A percentile compares a stretch with the other conserved stretches of the same genome.
These are phyloP conservation scores for Tolypocladium album DNA, from an alignment of 2,329 filamentous ascomycete species.

Conservation along the genomic window DNA sequence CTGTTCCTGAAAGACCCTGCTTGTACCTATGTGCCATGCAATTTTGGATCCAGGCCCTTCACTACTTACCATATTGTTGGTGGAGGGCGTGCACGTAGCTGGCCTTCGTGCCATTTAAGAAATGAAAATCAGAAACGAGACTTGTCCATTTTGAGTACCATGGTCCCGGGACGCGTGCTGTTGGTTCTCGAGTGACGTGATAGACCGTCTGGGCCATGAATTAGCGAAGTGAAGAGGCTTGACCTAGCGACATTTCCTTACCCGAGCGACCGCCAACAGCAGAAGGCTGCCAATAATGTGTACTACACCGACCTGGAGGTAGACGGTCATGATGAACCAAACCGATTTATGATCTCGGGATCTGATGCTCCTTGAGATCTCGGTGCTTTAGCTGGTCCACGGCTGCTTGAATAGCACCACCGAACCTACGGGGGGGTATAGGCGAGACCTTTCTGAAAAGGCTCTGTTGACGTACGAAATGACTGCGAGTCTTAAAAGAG, in stretches of 20 bases:
- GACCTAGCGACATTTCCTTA: neutral
- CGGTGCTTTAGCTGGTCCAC: too few species aligned
- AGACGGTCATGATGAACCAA: neutral
- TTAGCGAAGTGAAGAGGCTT: neutral
- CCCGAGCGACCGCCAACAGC: neutral
- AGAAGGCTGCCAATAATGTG: neutral
- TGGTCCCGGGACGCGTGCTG: slow-evolving; percentile 11
- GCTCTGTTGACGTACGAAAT: neutral
- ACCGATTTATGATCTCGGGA: neutral
- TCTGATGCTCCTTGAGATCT: neutral
- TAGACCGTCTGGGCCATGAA: neutral
- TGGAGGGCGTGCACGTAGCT: slow-evolving; percentile 13
- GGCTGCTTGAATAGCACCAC: too few species aligned
- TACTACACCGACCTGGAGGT: neutral
- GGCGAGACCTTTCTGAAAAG: neutral
- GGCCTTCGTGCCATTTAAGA: slow-evolving; percentile 5
- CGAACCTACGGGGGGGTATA: neutral
- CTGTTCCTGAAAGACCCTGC: too few species aligned
- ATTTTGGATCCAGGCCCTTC: neutral
- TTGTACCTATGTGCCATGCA: neutral
- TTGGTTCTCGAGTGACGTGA: slow-evolving; percentile 1
- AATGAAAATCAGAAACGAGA: slow-evolving; percentile 7
- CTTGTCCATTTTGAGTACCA: slow-evolving; percentile 14
- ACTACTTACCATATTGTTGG: slow-evolving; percentile 10
- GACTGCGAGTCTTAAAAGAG: neutral